Evolutionary conservation across 192 early-diverging fungal species (phyloP), one percentile per base, ranked within the genome.

Genomic region (Coemansia sp.): DNA sequence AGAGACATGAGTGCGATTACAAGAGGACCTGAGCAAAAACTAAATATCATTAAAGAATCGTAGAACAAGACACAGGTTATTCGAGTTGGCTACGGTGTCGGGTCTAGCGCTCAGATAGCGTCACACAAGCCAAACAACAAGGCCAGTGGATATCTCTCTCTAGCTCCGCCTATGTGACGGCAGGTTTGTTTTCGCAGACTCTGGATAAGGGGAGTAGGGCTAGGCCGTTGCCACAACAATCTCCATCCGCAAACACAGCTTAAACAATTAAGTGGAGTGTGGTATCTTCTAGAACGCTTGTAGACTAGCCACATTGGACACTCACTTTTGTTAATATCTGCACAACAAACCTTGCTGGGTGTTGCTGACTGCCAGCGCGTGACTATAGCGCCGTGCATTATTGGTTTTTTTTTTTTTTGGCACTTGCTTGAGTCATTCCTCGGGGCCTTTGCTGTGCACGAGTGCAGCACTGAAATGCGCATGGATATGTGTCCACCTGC

Each of bases 281-380:
- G n/a, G n/a, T 15, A 20, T 22, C 5, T 22, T 50, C 47, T 50
- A 50, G 46, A 47, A n/a, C 16, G 18, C 46, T 5, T 18, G 16
- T n/a, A 47, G n/a, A 22, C 47, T 20, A 50, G 47, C n/a, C 20
- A 20, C 47, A 50, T 18, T 50, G 47, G 36, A 7, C 41, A 43
- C 41, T 13, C 41, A 27, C 41, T 15, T 43, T 43, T 43, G 47
- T 20, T 20, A 24, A 24, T 24, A 24, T 13, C 15, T 31, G 27
- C 52, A 55, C 50, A 52, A 52, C 27, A 16, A 10, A 7, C 52
- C 4, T 12, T 18, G 52, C 24, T 55, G 27, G 27, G 24, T 31
- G 52, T 55, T 55, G 52, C 52, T 55, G 52, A 15, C 52, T 55
- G 52, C 52, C 31, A 31, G 52, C 52, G 52, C 52, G 52, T 55